Percentiles rank a stretch among this genome's conserved stretches.
Evolutionary conservation across 495 filamentous ascomycete genomes (phyloP).

Genomic region (Daldinia loculata): DNA sequence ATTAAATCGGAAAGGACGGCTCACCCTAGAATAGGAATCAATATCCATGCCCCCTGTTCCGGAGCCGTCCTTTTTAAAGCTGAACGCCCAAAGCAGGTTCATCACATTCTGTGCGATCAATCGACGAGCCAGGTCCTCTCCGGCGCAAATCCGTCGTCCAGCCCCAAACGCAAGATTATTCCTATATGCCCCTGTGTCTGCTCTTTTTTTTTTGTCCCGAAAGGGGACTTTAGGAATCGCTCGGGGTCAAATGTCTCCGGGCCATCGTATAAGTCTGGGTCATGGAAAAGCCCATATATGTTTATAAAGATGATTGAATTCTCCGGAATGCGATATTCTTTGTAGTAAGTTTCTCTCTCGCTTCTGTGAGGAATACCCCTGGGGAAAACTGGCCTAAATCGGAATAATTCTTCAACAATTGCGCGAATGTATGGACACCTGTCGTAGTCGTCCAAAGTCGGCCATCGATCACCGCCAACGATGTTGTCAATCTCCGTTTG

Average conservation of each 20-base stretch:
- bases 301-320: neutral
- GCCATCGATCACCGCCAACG: neutral
- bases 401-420: constrained; percentile 1
- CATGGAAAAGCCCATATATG: neutral
- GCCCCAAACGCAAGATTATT: constrained; percentile 4
- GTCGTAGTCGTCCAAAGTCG: neutral
- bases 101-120: neutral
- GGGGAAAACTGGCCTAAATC: constrained; percentile 3
- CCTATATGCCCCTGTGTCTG: neutral
- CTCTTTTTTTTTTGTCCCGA: constrained; percentile 1
- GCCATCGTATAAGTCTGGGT: neutral
- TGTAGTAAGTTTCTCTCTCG: neutral
- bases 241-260: constrained; percentile 3
- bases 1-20: neutral
- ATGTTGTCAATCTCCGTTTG: neutral
- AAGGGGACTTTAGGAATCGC: neutral
- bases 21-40: neutral
- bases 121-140: constrained; percentile 2
- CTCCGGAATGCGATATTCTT: neutral
- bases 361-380: constrained; percentile 3
- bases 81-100: neutral
- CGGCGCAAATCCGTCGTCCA: constrained; percentile 2
- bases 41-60: constrained; percentile 3
- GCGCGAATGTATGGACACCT: neutral
- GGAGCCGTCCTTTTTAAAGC: constrained; percentile 1